Conservation (phyloP, 306 rosid species). For the Chamaecrista fasciculata region DNA sequence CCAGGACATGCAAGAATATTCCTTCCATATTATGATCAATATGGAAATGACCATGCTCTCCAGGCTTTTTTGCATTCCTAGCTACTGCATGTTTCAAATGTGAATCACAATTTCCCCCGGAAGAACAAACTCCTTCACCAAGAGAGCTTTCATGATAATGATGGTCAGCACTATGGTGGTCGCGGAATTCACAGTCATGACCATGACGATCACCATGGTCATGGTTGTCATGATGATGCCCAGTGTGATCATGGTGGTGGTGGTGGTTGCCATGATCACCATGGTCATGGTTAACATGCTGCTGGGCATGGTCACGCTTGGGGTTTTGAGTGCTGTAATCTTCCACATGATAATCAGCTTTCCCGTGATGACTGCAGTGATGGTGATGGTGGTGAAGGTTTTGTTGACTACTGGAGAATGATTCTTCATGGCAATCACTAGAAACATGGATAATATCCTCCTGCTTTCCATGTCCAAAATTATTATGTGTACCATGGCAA, state of each 20-base stretch:
- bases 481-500: conserved; percentile 32
- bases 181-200: background rate
- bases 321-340: conserved; percentile 15
- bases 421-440: conserved; percentile 35
- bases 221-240: conserved; percentile 13
- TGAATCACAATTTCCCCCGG: conserved; percentile 28
- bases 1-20: conserved; percentile 89
- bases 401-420: conserved; percentile 36
- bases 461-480: conserved; percentile 27
- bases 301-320: conserved; percentile 6
- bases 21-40: conserved; percentile 99
- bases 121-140: conserved; percentile 22
- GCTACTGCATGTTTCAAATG: conserved; percentile 6
- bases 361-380: conserved; percentile 26
- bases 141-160: conserved; percentile 28
- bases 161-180: conserved; percentile 21
- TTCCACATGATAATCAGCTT: conserved; percentile 27
- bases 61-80: conserved; percentile 28
- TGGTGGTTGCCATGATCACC: conserved; percentile 17
- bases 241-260: background rate
- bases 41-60: conserved; percentile 63
- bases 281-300: conserved; percentile 22
- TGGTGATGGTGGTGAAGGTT: conserved; percentile 33
- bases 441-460: conserved; percentile 43
- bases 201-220: conserved; percentile 15